These are phyloP conservation scores for Casuarina glauca DNA, from an alignment of 306 rosid genomes.

Conservation along the genomic window DNA sequence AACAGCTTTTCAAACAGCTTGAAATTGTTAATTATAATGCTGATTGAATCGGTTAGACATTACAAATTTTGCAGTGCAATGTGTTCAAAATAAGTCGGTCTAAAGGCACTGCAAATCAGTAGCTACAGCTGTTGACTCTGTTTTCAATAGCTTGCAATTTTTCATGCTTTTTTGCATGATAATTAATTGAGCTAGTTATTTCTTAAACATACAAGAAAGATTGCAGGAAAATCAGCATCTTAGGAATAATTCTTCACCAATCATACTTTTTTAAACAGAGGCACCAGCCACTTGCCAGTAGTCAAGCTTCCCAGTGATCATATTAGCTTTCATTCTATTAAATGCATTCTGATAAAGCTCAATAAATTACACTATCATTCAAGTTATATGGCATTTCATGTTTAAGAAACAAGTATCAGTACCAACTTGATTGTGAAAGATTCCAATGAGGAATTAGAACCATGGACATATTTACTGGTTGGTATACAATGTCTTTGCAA, in stretches of 20 bases:
- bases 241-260: background rate
- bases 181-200: background rate
- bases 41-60: too few species aligned
- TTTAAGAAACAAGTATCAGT: slow-evolving; percentile 20
- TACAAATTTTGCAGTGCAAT: background rate
- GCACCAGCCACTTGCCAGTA: background rate
- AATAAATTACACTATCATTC: background rate
- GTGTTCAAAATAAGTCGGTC: background rate
- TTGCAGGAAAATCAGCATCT: too few species aligned
- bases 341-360: background rate
- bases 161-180: background rate
- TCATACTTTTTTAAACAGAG: background rate
- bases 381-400: background rate
- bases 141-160: background rate
- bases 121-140: background rate
- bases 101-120: background rate
- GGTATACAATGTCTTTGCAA: slow-evolving; percentile 49
- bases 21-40: too few species aligned
- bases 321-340: background rate
- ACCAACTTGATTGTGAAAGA: slow-evolving; percentile 71
- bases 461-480: slow-evolving; percentile 28
- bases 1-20: too few species aligned
- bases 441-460: slow-evolving; percentile 39
- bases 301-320: background rate
- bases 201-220: too few species aligned